phyloP scores from a whole-genome alignment of 768 basidiomycete species.

The Daedaleopsis nitida region DNA sequence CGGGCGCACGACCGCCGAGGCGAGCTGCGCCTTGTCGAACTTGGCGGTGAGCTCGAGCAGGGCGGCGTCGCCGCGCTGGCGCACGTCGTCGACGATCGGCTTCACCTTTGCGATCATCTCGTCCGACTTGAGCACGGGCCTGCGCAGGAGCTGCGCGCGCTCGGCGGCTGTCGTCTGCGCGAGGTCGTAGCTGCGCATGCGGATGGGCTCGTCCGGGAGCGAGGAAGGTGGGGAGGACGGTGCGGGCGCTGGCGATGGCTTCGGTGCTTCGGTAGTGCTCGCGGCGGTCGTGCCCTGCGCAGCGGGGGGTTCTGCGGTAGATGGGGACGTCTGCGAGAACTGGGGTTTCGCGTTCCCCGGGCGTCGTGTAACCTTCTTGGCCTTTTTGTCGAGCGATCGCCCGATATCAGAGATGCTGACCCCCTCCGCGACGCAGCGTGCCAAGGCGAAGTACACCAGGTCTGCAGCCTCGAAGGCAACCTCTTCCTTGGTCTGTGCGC shows the following conservation, averaged over 20 bases:
- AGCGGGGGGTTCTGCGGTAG: constrained; percentile 14
- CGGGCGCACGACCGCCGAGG: constrained; percentile 71
- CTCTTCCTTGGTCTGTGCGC: constrained; percentile 74
- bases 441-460: constrained; percentile 88
- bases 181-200: constrained; percentile 77
- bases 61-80: constrained; percentile 81
- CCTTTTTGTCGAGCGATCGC: constrained; percentile 79
- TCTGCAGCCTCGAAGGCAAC: constrained; percentile 96
- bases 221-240: constrained; percentile 26
- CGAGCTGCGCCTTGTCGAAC: constrained; percentile 82
- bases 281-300: constrained; percentile 23
- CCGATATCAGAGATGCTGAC: constrained; percentile 86
- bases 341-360: constrained; percentile 92
- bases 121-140: constrained; percentile 85
- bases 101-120: constrained; percentile 93
- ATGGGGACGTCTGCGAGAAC: constrained; percentile 43
- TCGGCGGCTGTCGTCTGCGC: constrained; percentile 48
- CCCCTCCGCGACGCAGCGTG: constrained; percentile 81
- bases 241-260: constrained; percentile 24
- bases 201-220: constrained; percentile 54
- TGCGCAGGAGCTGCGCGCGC: constrained; percentile 71
- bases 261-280: constrained; percentile 13
- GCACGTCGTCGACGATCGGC: constrained; percentile 91
- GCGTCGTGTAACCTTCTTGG: constrained; percentile 82
- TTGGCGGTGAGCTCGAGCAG: constrained; percentile 89